Conservation (phyloP, 768 basidiomycete species). For the Jaapia argillacea region DNA sequence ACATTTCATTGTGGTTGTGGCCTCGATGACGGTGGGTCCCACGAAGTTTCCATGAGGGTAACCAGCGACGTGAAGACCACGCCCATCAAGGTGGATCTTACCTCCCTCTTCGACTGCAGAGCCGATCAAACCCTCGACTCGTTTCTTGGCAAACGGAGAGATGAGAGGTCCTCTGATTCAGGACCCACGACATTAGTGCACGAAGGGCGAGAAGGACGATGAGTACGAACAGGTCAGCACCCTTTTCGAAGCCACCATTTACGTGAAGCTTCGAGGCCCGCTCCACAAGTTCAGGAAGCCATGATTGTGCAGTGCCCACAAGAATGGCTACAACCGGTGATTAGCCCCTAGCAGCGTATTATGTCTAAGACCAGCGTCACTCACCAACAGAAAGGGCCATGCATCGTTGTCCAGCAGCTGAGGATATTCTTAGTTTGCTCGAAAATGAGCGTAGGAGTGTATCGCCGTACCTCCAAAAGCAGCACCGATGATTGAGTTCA, state of each 20-base stretch:
- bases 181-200: conserved; percentile 3
- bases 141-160: conserved; percentile 71
- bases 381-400: conserved; percentile 91
- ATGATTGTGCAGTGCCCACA: conserved; percentile 69
- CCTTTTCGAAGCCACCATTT: conserved; percentile 83
- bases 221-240: conserved; percentile 57
- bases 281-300: conserved; percentile 83
- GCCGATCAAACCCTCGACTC: conserved; percentile 65
- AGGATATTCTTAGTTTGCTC: too few species aligned
- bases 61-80: conserved; percentile 50
- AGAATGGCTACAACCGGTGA: too few species aligned
- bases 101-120: conserved; percentile 78
- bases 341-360: not conserved
- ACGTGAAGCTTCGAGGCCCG: conserved; percentile 74
- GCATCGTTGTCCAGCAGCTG: conserved; percentile 93
- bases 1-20: conserved; percentile 71
- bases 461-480: conserved; percentile 82
- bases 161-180: conserved; percentile 60
- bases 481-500: conserved; percentile 89
- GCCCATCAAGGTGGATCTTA: conserved; percentile 78
- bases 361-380: conserved; percentile 12
- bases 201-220: conserved; percentile 9
- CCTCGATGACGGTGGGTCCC: conserved; percentile 86
- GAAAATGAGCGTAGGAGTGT: too few species aligned
- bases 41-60: conserved; percentile 92